Evolutionary conservation across 2,329 filamentous ascomycete species (phyloP).

Genomic region (Xylariaceae sp.): DNA sequence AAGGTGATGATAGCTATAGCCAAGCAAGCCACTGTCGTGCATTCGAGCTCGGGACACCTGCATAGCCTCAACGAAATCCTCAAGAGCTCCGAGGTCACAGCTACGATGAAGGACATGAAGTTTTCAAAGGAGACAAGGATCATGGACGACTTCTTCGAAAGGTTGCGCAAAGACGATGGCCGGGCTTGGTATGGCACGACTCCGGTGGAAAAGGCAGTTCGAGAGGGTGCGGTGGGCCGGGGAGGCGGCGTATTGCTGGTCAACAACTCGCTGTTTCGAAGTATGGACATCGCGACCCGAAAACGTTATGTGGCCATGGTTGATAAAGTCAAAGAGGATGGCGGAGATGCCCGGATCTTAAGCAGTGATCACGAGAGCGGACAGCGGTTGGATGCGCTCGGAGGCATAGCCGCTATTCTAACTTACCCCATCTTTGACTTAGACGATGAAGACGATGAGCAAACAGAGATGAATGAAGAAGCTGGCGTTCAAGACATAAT

Average conservation of each 20-base stretch:
- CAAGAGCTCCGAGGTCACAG: slow-evolving; percentile 77
- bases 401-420: slow-evolving; percentile 86
- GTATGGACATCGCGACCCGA: slow-evolving; percentile 75
- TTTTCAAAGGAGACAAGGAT: slow-evolving; percentile 82
- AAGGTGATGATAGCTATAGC: slow-evolving; percentile 70
- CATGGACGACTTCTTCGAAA: slow-evolving; percentile 82
- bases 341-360: slow-evolving; percentile 85
- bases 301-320: slow-evolving; percentile 85
- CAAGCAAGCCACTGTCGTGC: slow-evolving; percentile 74
- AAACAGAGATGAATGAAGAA: slow-evolving; percentile 38
- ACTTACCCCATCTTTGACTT: slow-evolving; percentile 87
- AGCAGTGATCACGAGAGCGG: slow-evolving; percentile 96
- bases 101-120: slow-evolving; percentile 82
- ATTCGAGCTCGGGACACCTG: slow-evolving; percentile 83
- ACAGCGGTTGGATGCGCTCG: slow-evolving; percentile 79
- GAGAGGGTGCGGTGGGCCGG: slow-evolving; percentile 84
- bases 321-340: slow-evolving; percentile 84
- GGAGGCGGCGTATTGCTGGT: slow-evolving; percentile 86
- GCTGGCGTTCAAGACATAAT: slow-evolving; percentile 34
- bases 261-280: slow-evolving; percentile 86
- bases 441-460: slow-evolving; percentile 65
- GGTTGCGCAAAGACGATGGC: slow-evolving; percentile 83
- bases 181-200: slow-evolving; percentile 87
- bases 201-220: slow-evolving; percentile 82
- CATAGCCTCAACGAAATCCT: slow-evolving; percentile 89